Percentiles rank a stretch among this genome's conserved stretches.
Conservation (phyloP, 306 rosid genomes). For the Cicer bijugum region DNA sequence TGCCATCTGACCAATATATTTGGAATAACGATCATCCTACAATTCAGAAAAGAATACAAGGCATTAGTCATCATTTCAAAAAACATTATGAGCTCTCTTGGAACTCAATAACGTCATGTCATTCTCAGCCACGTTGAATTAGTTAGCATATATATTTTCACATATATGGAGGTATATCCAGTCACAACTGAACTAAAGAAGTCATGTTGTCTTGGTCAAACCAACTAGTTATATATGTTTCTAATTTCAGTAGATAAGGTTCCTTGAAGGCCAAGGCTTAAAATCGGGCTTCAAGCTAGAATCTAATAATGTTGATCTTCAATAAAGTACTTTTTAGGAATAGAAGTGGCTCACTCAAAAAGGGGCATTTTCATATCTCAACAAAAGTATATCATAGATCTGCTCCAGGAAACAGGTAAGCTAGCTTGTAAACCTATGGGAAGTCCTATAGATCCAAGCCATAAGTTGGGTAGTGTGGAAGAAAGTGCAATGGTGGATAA, state of each 20-base stretch:
- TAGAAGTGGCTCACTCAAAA: background rate
- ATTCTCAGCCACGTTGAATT: conserved; percentile 1
- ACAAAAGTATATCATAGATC: too few species aligned
- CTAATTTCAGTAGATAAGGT: too few species aligned
- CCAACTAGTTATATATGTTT: background rate
- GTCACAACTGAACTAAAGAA: too few species aligned
- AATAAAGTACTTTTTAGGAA: background rate
- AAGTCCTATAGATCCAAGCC: too few species aligned
- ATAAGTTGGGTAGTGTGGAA: too few species aligned
- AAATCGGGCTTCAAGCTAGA: too few species aligned
- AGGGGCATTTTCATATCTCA: background rate
- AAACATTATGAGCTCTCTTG: background rate
- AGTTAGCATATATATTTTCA: conserved; percentile 19
- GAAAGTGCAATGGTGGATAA: too few species aligned
- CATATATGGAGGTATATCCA: background rate
- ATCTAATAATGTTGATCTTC: too few species aligned
- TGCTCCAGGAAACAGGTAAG: background rate
- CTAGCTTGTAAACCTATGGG: too few species aligned
- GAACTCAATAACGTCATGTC: conserved; percentile 4
- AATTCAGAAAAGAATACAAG: conserved; percentile 38
- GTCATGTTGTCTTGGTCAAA: background rate
- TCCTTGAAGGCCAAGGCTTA: too few species aligned
- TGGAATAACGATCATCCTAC: conserved; percentile 94
- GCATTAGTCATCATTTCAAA: conserved; percentile 34
- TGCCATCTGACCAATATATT: conserved; percentile 83